Evolutionary conservation across 306 rosid species (phyloP).

Genomic region (Begonia fuchsioides): DNA sequence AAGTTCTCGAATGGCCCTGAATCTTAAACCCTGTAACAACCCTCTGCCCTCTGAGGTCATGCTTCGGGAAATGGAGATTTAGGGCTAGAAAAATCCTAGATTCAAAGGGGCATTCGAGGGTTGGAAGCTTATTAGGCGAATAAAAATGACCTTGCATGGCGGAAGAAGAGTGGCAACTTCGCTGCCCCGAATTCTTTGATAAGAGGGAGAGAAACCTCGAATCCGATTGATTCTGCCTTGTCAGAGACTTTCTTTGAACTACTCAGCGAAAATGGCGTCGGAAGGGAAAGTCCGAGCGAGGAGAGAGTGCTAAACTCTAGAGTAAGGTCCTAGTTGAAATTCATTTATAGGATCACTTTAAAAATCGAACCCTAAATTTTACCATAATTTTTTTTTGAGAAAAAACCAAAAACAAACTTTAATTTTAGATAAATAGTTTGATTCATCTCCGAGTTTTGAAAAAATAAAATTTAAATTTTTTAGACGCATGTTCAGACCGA

Average conservation of each 20-base stretch:
- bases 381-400: no score
- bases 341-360: no score
- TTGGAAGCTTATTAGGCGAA: slow-evolving; percentile 17
- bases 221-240: slow-evolving; percentile 9
- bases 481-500: no score
- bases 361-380: no score
- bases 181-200: slow-evolving; percentile 30
- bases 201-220: slow-evolving; percentile 10
- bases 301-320: no score
- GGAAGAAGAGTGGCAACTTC: slow-evolving; percentile 15
- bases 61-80: slow-evolving; percentile 8
- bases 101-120: slow-evolving; percentile 7
- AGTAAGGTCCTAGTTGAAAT: no score
- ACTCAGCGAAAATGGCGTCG: slow-evolving; percentile 52
- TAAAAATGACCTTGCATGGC: slow-evolving; percentile 11
- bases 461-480: no score
- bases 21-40: slow-evolving; percentile 32
- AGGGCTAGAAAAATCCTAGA: slow-evolving; percentile 19
- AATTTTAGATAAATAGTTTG: no score
- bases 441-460: no score
- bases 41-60: slow-evolving; percentile 7
- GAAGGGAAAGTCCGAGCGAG: no score
- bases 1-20: slow-evolving; percentile 25
- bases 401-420: no score
- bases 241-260: neutral